Conservation (phyloP, 2,329 filamentous ascomycete species). For the Neobulgaria alba region DNA sequence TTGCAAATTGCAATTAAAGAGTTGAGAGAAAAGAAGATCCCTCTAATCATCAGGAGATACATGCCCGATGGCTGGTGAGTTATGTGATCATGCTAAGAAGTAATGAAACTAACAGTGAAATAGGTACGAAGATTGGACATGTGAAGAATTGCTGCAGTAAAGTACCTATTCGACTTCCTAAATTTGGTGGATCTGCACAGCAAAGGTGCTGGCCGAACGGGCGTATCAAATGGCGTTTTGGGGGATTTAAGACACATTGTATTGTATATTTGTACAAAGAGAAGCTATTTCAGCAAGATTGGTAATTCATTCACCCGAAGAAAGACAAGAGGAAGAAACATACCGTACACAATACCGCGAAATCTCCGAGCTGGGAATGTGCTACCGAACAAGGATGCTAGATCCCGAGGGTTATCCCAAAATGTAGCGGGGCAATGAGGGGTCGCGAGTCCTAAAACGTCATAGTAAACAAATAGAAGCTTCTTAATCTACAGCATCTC, state of each 20-base stretch:
- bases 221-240: constrained; percentile 26
- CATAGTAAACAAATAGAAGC: constrained; percentile 9
- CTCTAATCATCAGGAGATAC: constrained; percentile 88
- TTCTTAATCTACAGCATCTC: not conserved
- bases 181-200: constrained; percentile 18
- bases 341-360: constrained; percentile 16
- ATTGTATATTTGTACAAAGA: not conserved
- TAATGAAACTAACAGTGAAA: constrained; percentile 2
- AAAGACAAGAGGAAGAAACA: no score
- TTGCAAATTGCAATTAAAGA: constrained; percentile 97
- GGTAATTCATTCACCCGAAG: no score
- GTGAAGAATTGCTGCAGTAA: constrained; percentile 70
- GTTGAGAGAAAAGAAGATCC: constrained; percentile 96
- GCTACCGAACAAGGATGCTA: constrained; percentile 16
- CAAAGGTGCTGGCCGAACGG: constrained; percentile 19
- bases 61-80: constrained; percentile 92
- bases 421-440: constrained; percentile 17
- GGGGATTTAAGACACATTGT: constrained; percentile 2
- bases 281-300: no score
- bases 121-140: constrained; percentile 94
- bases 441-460: constrained; percentile 22
- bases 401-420: constrained; percentile 5
- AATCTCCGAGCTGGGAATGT: constrained; percentile 13
- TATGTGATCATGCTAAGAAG: not conserved
- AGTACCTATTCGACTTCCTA: not conserved